A percentile compares a stretch with the other conserved stretches of the same genome.
These are phyloP conservation scores for Terana coerulea DNA, from an alignment of 768 basidiomycete species.

Conservation along the genomic window DNA sequence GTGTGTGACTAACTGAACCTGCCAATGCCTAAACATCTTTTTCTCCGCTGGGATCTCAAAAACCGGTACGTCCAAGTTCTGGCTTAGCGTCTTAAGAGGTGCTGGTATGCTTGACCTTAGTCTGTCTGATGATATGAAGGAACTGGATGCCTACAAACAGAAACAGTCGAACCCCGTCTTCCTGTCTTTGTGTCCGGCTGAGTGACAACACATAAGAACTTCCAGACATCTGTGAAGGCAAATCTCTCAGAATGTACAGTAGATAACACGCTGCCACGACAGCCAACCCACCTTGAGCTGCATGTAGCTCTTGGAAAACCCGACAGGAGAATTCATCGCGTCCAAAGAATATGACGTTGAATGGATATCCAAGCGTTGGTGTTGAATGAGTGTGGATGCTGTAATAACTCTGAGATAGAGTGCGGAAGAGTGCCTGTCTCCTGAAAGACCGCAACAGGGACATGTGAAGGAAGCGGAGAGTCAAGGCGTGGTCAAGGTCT, in stretches of 20 bases:
- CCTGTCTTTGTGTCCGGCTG: slow-evolving; percentile 65
- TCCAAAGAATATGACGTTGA: slow-evolving; percentile 84
- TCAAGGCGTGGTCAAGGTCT: too few species aligned
- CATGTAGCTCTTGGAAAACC: slow-evolving; percentile 61
- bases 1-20: slow-evolving; percentile 33
- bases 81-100: slow-evolving; percentile 60
- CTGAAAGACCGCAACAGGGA: too few species aligned
- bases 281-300: slow-evolving; percentile 50
- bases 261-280: background rate
- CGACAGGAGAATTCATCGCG: slow-evolving; percentile 84
- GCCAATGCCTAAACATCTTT: slow-evolving; percentile 61
- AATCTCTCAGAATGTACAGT: background rate
- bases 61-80: slow-evolving; percentile 50
- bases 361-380: slow-evolving; percentile 21
- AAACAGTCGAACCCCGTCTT: slow-evolving; percentile 52
- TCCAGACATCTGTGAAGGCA: slow-evolving; percentile 71
- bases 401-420: too few species aligned
- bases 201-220: slow-evolving; percentile 61
- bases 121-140: background rate
- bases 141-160: slow-evolving; percentile 47
- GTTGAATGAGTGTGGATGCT: background rate
- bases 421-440: too few species aligned
- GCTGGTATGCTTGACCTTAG: slow-evolving; percentile 39
- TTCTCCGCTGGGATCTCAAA: slow-evolving; percentile 58
- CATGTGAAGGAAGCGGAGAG: too few species aligned